Evolutionary conservation across 176 grass and related monocot genomes (phyloP), one percentile per base, ranked within the genome.

Genomic region (Avena atlantica): DNA sequence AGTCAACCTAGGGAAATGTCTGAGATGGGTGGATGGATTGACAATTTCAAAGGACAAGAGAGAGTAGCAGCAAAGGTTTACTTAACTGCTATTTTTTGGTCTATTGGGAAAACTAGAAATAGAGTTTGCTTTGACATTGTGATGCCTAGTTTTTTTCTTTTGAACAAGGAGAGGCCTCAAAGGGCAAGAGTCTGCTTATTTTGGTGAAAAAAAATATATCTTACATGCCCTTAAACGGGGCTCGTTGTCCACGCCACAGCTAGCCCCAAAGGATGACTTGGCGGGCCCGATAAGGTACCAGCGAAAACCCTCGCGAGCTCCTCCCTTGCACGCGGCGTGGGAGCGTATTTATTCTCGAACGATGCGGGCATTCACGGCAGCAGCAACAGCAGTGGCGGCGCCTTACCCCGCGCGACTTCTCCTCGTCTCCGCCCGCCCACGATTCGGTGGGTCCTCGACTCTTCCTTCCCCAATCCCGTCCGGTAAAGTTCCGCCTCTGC

Each of bases 351-450:
- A 91, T 67, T 20, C 59, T 64, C 68, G 9, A 77, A 60, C 51
- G 57, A 90, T 87, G 89, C 85, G 76, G 74, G 85, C 89, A 84
- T 59, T 91, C 68, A 81, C 81, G 76, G 45, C 56, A 20, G 68
- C 79, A 40, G 80, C 89, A 79, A 81, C 76, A 81, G 85, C 76
- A 87, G 85, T 90, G 74, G 86, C 86, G 81, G 86, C 81, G 81
- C 81, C 86, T 74, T 31, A 51, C 51, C 80, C 85, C 64, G 63
- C 63, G 42, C 78, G 68, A 8, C 59, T 85, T 49, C 74, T 40
- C 36, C 71, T 76, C 58, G 12, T 74, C 81, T 29, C 45, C 45
- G 27, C 63, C 8, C 27, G 53, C 44, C 80, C 68, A 49, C 78
- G 77, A 52, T 47, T 47, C 57, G 89, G 89, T 87, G 68, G 79